Base-by-base conservation (phyloP, 139 green algal genomes). In the Picochlorum sp. region DNA sequence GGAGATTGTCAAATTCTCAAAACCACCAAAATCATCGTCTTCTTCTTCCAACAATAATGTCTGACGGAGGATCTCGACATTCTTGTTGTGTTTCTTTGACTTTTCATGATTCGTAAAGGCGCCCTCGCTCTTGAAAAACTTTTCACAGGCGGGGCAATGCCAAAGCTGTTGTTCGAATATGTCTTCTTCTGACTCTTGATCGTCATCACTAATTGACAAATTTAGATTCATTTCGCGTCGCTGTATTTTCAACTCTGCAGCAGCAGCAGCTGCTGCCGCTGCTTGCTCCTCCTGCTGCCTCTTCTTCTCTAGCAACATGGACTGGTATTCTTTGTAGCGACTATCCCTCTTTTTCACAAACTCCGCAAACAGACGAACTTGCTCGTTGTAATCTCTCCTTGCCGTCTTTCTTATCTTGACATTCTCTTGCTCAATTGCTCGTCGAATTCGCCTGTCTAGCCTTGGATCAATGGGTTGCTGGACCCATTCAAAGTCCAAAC, bases 361-460 rank as follows among this genome's bases (percentile, higher is more conserved):
- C 4, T 67, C 76, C 14, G 84, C 86, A 52, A 98, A 82, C 69
- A 91, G 73, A 4, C 92, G 75, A 31, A 98, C 86, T 14, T 56
- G 73, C 57, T 96, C 89, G 57, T 89, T 90, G 78, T 82, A 96
- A 44, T 98, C 92, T 1, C 89, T 84, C 75, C 95, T 88, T 79
- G 96, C 96, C 13, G 76, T 62, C 41, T 86, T 73, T 23, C 89
- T 80, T 41, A 87, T 75, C 73, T 94, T 98, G 81, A 16, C 92
- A 83, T 81, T 98, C 87, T 97, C 92, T 1, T 89, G 83, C 78
- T 98, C 90, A 85, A 98, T 97, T 11, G 76, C 62, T 45, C 92
- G 76, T 20, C 90, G 80, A 30, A 92, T 72, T 82, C 80, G 79
- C 45, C 87, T 71, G 76, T 94, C 92, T 45, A 83, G 83, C 76